Base-by-base conservation (phyloP, 805 yeast genomes). In the Pichia deserticola region DNA sequence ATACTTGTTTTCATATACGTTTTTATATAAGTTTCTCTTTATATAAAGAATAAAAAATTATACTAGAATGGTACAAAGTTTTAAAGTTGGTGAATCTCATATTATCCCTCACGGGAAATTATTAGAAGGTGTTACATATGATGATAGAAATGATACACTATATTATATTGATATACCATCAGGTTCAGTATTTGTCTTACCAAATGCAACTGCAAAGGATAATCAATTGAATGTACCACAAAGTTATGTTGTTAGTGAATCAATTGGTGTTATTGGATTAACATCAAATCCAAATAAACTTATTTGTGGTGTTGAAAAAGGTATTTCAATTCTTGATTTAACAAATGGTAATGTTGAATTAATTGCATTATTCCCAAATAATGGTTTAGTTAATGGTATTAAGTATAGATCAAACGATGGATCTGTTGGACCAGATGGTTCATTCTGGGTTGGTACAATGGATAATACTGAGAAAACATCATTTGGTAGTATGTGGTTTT, bases 361-460 rank as follows among this genome's bases (percentile, higher is more conserved):
- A 48, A 57, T 69, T 37, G 59, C 63, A 8, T 45, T 67, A 30
- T 82, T 66, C 51, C 68, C 79, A 30, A 58, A 75, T 45, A 67
- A 68, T 41, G 60, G 63, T 44, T 59, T 66, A 12, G 45, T 46
- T 11, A 45, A 54, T 8, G 65, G 61, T 2, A 40, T 48, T 27
- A 67, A 65, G 42, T 63, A 77, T 62, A 72, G 89, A 59, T 84
- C 93, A 40, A 89, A 89, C 60, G 97, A 89, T 62, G 96, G 97
- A 0, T 76, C 79, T 42, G 77, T 89, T 39, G 89, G 87, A 52
- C 84, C 86, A 4, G 69, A 78, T 59, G 96, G 96, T 1, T 75
- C 82, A 53, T 75, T 89, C 45, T 84, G 86, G 77, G 79, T 86
- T 45, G 96, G 97, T 1, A 73, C 90, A 25, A 89, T 89, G 95